Evolutionary conservation across 495 filamentous ascomycete species (phyloP).

Genomic region (Rhypophila decipiens): DNA sequence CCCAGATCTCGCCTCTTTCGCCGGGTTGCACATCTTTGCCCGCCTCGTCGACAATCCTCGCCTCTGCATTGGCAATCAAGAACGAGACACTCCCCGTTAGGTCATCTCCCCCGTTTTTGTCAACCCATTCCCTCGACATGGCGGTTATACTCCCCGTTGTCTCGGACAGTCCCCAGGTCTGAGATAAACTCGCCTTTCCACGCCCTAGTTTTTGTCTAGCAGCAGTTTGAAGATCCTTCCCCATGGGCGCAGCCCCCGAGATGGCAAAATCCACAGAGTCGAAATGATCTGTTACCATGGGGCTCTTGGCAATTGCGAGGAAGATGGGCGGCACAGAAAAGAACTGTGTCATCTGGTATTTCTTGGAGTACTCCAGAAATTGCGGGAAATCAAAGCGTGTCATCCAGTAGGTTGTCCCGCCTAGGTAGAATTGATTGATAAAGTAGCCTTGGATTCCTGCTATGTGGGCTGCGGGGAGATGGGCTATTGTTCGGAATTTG

Average conservation of each 20-base stretch:
- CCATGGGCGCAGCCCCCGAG: slow-evolving; percentile 30
- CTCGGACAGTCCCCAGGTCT: slow-evolving; percentile 75
- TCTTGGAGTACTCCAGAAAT: slow-evolving; percentile 36
- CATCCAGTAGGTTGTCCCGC: slow-evolving; percentile 48
- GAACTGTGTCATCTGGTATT: slow-evolving; percentile 40
- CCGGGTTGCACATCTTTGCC: slow-evolving; percentile 39
- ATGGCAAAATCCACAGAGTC: slow-evolving; percentile 16
- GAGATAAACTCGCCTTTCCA: slow-evolving; percentile 40
- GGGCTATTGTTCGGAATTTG: slow-evolving; percentile 37
- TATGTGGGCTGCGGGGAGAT: slow-evolving; percentile 43
- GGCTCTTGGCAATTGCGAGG: slow-evolving; percentile 41
- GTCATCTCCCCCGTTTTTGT: slow-evolving; percentile 5
- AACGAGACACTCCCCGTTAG: slow-evolving; percentile 20
- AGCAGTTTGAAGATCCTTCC: slow-evolving; percentile 28
- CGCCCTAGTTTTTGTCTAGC: slow-evolving; percentile 27
- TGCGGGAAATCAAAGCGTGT: slow-evolving; percentile 36
- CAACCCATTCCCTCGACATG: slow-evolving; percentile 8
- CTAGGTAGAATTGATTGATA: slow-evolving; percentile 29
- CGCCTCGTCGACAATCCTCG: slow-evolving; percentile 32
- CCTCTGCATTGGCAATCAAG: slow-evolving; percentile 53
- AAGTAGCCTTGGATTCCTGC: slow-evolving; percentile 40
- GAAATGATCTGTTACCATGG: slow-evolving; percentile 45
- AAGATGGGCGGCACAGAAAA: slow-evolving; percentile 48
- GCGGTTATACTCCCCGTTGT: slow-evolving; percentile 27
- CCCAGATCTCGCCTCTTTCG: slow-evolving; percentile 26